A percentile compares a stretch with the other conserved stretches of the same genome.
phyloP scores from a whole-genome alignment of 2,329 filamentous ascomycete species.

The Fusarium cyanostomum region DNA sequence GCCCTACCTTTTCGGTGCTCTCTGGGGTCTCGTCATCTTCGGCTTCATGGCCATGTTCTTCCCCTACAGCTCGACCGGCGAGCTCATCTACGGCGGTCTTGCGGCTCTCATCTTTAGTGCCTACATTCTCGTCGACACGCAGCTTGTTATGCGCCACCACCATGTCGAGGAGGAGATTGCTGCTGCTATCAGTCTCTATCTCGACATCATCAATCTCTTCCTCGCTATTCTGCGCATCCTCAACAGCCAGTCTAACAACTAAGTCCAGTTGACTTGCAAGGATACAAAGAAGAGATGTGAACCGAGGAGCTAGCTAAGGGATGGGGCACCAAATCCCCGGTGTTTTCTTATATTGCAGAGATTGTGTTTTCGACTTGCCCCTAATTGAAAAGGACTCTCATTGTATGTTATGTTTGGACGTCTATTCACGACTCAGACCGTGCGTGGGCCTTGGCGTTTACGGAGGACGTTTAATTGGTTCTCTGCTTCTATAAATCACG shows the following conservation, averaged over 20 bases:
- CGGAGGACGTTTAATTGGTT: neutral
- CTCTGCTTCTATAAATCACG: conserved; percentile 4
- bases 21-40: conserved; percentile 92
- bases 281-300: neutral
- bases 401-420: neutral
- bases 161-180: conserved; percentile 99
- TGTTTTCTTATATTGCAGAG: conserved; percentile 2
- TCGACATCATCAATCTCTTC: conserved; percentile 98
- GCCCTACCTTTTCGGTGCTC: conserved; percentile 88
- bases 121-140: conserved; percentile 96
- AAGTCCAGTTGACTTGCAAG: conserved; percentile 4
- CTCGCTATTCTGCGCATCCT: conserved; percentile 93
- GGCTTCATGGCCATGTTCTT: conserved; percentile 94
- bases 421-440: neutral
- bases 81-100: conserved; percentile 85
- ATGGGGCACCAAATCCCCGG: neutral
- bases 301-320: neutral
- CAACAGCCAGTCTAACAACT: conserved; percentile 96
- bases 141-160: conserved; percentile 93
- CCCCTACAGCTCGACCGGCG: conserved; percentile 80
- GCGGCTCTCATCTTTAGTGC: conserved; percentile 89
- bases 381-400: conserved; percentile 8
- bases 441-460: conserved; percentile 16
- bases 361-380: neutral
- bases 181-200: conserved; percentile 91